A percentile compares a stretch with the other conserved stretches of the same genome.
These are phyloP conservation scores for Rhodotorula kratochvilovae DNA, from an alignment of 768 basidiomycete genomes.

Conservation along the genomic window DNA sequence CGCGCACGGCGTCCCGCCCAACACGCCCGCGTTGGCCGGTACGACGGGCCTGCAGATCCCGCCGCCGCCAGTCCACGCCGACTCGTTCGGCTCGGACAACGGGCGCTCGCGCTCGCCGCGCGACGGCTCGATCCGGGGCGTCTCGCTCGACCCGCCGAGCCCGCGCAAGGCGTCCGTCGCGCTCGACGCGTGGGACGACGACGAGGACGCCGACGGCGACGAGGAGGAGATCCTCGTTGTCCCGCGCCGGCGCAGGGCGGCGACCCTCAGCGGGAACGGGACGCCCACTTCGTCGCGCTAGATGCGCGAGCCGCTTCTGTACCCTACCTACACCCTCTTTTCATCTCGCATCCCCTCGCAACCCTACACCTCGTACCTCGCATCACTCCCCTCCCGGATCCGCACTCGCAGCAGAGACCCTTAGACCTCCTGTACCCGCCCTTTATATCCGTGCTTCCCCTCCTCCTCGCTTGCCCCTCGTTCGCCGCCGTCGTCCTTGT, in stretches of 20 bases:
- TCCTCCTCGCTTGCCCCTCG: background rate
- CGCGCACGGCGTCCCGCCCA: background rate
- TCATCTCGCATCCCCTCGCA: no score
- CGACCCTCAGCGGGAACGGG: background rate
- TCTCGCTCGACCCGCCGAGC: conserved; percentile 5
- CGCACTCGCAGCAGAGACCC: no score
- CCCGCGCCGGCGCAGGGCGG: conserved; percentile 16
- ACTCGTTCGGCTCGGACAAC: background rate
- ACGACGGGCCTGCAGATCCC: background rate
- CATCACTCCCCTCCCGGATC: no score
- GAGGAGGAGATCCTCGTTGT: conserved; percentile 33
- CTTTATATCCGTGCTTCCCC: background rate
- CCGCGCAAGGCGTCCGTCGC: background rate
- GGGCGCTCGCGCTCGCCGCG: conserved; percentile 6
- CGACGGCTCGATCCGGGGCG: conserved; percentile 14
- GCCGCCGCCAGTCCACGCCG: background rate
- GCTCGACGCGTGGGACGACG: conserved; percentile 8
- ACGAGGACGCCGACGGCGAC: conserved; percentile 10
- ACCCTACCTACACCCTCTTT: no score
- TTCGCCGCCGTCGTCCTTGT: background rate
- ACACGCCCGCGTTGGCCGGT: no score
- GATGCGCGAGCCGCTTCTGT: background rate
- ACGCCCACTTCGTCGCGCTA: background rate
- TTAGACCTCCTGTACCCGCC: no score
- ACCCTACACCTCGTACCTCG: no score